Evolutionary conservation across 78 protist genomes (phyloP).

Genomic region (Emiliania huxleyi): DNA sequence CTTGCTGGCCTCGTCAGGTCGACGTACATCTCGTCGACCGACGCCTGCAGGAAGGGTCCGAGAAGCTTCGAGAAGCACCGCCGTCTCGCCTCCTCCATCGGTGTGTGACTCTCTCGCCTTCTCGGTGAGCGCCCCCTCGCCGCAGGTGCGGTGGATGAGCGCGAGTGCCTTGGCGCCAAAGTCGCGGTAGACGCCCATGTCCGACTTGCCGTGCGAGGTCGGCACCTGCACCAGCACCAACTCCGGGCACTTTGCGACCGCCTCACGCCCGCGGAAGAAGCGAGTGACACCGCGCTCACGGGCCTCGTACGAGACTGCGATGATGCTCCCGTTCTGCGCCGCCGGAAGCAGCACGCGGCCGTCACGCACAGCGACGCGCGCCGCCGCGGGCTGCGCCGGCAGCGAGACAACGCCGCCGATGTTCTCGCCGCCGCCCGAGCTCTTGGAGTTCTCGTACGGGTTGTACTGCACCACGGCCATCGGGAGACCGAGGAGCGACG

Average conservation of each 20-base stretch:
- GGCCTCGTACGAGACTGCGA: slow-evolving; percentile 47
- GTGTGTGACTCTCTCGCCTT: too few species aligned
- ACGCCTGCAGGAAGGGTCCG: too few species aligned
- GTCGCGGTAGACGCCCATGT: slow-evolving; percentile 22
- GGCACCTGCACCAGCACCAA: slow-evolving; percentile 32
- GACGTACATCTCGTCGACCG: slow-evolving; percentile 40
- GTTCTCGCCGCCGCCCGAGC: neutral
- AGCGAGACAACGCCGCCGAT: neutral
- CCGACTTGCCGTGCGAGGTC: slow-evolving; percentile 5
- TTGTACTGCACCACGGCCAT: slow-evolving; percentile 47
- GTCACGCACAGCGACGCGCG: neutral
- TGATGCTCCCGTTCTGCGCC: slow-evolving; percentile 9
- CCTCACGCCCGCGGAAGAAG: slow-evolving; percentile 24
- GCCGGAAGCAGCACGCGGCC: neutral
- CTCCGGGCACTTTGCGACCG: neutral
- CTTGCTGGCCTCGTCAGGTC: neutral
- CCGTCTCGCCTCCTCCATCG: too few species aligned
- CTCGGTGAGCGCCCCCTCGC: neutral
- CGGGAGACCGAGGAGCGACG: slow-evolving; percentile 24
- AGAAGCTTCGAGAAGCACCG: too few species aligned
- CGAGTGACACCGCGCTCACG: slow-evolving; percentile 35
- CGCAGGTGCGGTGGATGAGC: neutral
- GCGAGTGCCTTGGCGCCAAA: neutral
- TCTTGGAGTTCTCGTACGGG: neutral
- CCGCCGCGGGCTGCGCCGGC: neutral